Evolutionary conservation across 345 rosid species (phyloP).

Genomic region (Ailanthus altissimus): DNA sequence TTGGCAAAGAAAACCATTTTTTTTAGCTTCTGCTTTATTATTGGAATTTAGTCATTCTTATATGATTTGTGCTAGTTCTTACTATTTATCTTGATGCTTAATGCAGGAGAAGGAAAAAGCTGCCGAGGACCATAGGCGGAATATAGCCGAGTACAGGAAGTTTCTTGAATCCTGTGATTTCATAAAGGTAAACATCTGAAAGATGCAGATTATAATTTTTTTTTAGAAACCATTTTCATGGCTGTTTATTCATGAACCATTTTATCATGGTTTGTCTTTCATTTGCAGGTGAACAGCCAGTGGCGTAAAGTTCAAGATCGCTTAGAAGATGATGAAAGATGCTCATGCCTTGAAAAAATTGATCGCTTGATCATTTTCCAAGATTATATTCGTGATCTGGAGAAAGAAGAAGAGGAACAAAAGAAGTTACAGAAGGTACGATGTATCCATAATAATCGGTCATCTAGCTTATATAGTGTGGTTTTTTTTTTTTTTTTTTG

Average conservation of each 20-base stretch:
- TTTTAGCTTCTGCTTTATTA: not conserved
- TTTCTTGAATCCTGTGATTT: slow-evolving; percentile 88
- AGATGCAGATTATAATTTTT: slow-evolving; percentile 1
- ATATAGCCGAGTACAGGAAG: slow-evolving; percentile 67
- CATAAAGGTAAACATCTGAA: slow-evolving; percentile 63
- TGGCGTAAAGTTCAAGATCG: slow-evolving; percentile 95
- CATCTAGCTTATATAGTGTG: not conserved
- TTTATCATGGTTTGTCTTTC: slow-evolving; percentile 23
- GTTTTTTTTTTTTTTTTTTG: not conserved
- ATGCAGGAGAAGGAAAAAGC: slow-evolving; percentile 89
- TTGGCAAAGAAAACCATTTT: not conserved
- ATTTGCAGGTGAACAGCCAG: slow-evolving; percentile 71
- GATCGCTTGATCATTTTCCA: slow-evolving; percentile 84
- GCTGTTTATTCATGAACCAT: slow-evolving; percentile 21
- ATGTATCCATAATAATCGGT: slow-evolving; percentile 13
- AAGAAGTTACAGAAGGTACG: slow-evolving; percentile 87
- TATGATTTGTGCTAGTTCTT: not conserved
- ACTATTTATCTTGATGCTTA: not conserved
- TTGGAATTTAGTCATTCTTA: not conserved
- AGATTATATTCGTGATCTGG: slow-evolving; percentile 88
- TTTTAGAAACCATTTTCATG: not conserved
- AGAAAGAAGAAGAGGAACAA: slow-evolving; percentile 88
- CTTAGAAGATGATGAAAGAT: slow-evolving; percentile 92
- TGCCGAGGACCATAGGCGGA: slow-evolving; percentile 66
- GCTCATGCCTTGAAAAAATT: slow-evolving; percentile 78